These are phyloP conservation scores for Neonectria coccinea DNA, from an alignment of 2,329 filamentous ascomycete genomes.

Conservation along the genomic window DNA sequence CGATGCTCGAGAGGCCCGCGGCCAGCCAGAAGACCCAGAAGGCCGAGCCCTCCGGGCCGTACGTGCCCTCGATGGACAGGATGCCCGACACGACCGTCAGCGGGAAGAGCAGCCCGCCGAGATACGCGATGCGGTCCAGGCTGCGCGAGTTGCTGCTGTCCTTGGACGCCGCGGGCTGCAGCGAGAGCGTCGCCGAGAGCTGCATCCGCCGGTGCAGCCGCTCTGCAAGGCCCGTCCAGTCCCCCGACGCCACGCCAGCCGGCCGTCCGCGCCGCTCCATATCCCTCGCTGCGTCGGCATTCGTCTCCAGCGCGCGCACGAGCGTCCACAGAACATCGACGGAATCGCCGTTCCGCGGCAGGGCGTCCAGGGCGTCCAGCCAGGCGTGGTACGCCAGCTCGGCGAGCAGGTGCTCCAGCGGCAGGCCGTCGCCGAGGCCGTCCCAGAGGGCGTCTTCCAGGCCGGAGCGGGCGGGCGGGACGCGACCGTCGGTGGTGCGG, in stretches of 20 bases:
- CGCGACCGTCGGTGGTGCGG: conserved; percentile 4
- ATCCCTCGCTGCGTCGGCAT: conserved; percentile 38
- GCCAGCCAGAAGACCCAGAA: conserved; percentile 65
- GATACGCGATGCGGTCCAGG: conserved; percentile 61
- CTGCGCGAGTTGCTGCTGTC: conserved; percentile 54
- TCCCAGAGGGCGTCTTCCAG: conserved; percentile 40
- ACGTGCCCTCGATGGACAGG: conserved; percentile 60
- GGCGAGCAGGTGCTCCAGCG: conserved; percentile 37
- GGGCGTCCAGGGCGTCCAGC: conserved; percentile 39
- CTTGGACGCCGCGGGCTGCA: conserved; percentile 25
- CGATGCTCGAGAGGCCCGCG: conserved; percentile 52
- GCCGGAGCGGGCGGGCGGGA: conserved; percentile 21
- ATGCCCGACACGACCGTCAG: conserved; percentile 61
- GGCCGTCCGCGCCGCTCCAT: conserved; percentile 36
- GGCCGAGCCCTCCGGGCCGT: conserved; percentile 53
- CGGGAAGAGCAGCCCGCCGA: conserved; percentile 62
- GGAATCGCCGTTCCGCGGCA: conserved; percentile 30
- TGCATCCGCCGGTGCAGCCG: conserved; percentile 42
- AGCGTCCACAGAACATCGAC: conserved; percentile 38
- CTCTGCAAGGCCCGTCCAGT: conserved; percentile 41
- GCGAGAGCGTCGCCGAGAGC: conserved; percentile 30
- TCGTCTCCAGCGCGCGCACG: conserved; percentile 42
- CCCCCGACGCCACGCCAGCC: conserved; percentile 27
- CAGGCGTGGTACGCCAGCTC: conserved; percentile 45
- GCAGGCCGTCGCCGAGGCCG: conserved; percentile 29